Evolutionary conservation across 768 basidiomycete species (phyloP), one percentile per base, ranked within the genome.

Genomic region (Atractiella rhizophila): DNA sequence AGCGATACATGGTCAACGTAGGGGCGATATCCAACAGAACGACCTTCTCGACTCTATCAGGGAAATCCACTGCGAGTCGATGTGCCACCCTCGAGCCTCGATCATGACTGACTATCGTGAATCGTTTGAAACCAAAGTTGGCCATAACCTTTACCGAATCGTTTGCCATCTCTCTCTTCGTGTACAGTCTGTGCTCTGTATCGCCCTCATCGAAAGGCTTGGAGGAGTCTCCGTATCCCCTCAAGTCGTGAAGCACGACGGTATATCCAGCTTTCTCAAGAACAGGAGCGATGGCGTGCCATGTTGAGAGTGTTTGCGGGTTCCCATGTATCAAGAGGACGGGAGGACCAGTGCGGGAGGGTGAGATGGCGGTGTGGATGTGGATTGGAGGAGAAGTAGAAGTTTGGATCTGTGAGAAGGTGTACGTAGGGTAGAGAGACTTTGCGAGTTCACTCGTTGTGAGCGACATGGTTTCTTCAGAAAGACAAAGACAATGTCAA

Each of bases 21-120:
- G 57, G 58, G 11, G 52, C 54, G 15, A 59, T 59, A 47, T 59
- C 58, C 29, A 58, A 48, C 23, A 57, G 19, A 43, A 54, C 49
- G 37, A 57, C 30, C 24, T 46, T 47, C 28, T 46, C 39, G 15
- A 59, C 50, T 2, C 39, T 43, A 5, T 46, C 35, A 1, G 56
- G 53, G 19, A 51, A 41, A 38, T 59, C 58, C 4, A 57, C 36
- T 8, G 52, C 54, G 15, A 59, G 37, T 3, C 58, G 48, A 45
- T 59, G 57, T 2, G 54, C 47, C 2, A 59, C 57, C 28, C 58
- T 40, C 0, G 53, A 56, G 10, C 58, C 56, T 23, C 58, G 47
- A 40, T 59, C 58, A 40, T 59, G 56, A 0, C 43, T 54, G 1
- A 56, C 40, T 6, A 59, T 21, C 30, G 43, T 46, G 43, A 59